Base-by-base conservation (phyloP, 208 protist genomes). In the Wallacemonas sp. region DNA sequence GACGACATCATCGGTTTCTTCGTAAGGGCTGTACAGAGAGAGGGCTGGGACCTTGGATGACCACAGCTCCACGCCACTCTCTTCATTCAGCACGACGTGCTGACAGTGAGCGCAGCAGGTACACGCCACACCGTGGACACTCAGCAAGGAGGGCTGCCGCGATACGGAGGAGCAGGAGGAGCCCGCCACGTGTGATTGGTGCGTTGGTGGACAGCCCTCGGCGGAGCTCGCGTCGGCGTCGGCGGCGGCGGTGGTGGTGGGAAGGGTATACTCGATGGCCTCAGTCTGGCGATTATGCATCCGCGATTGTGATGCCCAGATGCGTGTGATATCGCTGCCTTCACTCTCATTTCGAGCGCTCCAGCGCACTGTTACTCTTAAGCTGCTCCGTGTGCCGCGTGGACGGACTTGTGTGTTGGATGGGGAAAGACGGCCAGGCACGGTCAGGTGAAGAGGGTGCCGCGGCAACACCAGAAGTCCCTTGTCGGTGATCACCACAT, bases 401-500 rank as follows among this genome's bases (percentile, higher is more conserved):
- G 28, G 9, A 39, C 51, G 51, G 17, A n/a, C 14, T 19, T 58
- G 51, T 22, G 51, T n/a, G 30, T 11, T 39, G 9, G 51, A 5
- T 3, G 51, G 51, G n/a, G 34, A 26, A 11, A 27, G 30, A 31
- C 41, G 51, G 12, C 30, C 5, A 27, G 51, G 51, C n/a, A 58
- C 1, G 17, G 24, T 58, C 12, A 27, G 51, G 3, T 38, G 51
- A 8, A 58, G 51, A 6, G 51, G 51, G 51, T 58, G 51, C 14
- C 41, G 51, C 51, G 51, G 51, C 26, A 58, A 31, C 30, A 39
- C 27, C n/a, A 58, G 31, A 21, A 11, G 21, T 4, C 51, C 51
- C 51, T 58, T 58, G 30, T 39, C 51, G 3, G 28, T 58, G 17
- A 58, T 39, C 14, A 58, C 24, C 51, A 58, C 51, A 26, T 14